These are phyloP conservation scores for Meira nashicola DNA, from an alignment of 1,284 basidiomycete species.

Conservation along the genomic window DNA sequence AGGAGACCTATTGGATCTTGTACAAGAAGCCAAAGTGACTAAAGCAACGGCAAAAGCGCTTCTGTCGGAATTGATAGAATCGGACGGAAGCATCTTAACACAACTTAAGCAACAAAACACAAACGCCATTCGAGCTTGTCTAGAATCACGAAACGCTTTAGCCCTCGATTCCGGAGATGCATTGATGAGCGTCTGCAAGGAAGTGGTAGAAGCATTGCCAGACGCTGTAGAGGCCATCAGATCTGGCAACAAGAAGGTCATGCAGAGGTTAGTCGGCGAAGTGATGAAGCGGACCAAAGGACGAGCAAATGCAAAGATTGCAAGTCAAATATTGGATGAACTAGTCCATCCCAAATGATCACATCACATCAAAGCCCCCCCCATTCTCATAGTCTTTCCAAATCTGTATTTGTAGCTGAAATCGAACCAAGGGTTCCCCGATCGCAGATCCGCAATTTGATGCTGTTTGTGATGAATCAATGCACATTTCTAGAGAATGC, in stretches of 20 bases:
- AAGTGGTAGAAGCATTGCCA: slow-evolving; percentile 67
- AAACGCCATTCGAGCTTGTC: slow-evolving; percentile 22
- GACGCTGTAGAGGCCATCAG: slow-evolving; percentile 67
- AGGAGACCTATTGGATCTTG: slow-evolving; percentile 71
- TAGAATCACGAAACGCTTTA: slow-evolving; percentile 19
- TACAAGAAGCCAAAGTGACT: slow-evolving; percentile 66
- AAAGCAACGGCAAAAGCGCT: slow-evolving; percentile 48
- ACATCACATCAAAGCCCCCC: too few species aligned
- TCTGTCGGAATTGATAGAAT: slow-evolving; percentile 33
- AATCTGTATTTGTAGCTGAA: neutral
- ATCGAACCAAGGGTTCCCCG: neutral
- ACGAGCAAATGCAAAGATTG: slow-evolving; percentile 61
- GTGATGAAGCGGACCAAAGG: slow-evolving; percentile 83
- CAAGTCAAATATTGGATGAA: too few species aligned
- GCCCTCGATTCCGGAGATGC: slow-evolving; percentile 19
- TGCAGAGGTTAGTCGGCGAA: slow-evolving; percentile 80
- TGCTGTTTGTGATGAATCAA: neutral
- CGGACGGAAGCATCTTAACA: neutral
- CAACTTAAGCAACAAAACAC: neutral
- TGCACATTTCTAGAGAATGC: too few species aligned
- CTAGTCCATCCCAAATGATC: neutral
- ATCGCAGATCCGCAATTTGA: neutral
- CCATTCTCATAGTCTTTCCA: neutral
- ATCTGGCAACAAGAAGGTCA: slow-evolving; percentile 71
- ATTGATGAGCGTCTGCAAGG: slow-evolving; percentile 58